Evolutionary conservation across 306 rosid species (phyloP).

Genomic region (Cyclanthera cordifolia): DNA sequence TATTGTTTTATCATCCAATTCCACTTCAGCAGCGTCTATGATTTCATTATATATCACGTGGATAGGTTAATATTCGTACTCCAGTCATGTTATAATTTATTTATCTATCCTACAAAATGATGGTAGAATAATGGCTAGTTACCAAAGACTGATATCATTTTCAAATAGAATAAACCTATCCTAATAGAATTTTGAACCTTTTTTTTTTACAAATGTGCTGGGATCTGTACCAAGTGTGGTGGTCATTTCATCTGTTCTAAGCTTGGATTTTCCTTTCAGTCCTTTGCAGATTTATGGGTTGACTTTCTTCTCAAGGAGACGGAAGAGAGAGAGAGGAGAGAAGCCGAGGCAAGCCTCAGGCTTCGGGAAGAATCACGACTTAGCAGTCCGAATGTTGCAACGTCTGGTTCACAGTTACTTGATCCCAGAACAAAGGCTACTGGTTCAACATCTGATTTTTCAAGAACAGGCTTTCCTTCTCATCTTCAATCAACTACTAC

Average conservation of each 20-base stretch:
- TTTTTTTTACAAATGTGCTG: neutral
- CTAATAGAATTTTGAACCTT: neutral
- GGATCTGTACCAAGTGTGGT: neutral
- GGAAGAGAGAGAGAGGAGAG: slow-evolving; percentile 75
- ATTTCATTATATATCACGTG: neutral
- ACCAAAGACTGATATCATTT: neutral
- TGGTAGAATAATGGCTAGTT: neutral
- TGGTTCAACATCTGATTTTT: slow-evolving; percentile 22
- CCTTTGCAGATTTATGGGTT: slow-evolving; percentile 98
- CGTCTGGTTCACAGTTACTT: slow-evolving; percentile 16
- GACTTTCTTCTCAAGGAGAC: slow-evolving; percentile 94
- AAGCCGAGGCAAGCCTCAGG: slow-evolving; percentile 27
- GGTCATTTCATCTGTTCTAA: neutral
- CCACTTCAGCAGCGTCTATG: neutral
- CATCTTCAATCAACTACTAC: slow-evolving; percentile 26
- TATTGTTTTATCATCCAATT: neutral
- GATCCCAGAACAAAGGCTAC: slow-evolving; percentile 26
- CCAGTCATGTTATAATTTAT: neutral
- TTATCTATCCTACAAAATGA: neutral
- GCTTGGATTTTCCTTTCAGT: slow-evolving; percentile 38
- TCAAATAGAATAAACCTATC: neutral
- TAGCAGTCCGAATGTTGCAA: slow-evolving; percentile 15
- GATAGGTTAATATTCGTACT: neutral
- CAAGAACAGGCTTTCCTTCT: slow-evolving; percentile 24
- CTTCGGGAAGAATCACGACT: slow-evolving; percentile 30